Evolutionary conservation across 176 grass and related monocot species (phyloP).

Genomic region (Zoysia pacifica): DNA sequence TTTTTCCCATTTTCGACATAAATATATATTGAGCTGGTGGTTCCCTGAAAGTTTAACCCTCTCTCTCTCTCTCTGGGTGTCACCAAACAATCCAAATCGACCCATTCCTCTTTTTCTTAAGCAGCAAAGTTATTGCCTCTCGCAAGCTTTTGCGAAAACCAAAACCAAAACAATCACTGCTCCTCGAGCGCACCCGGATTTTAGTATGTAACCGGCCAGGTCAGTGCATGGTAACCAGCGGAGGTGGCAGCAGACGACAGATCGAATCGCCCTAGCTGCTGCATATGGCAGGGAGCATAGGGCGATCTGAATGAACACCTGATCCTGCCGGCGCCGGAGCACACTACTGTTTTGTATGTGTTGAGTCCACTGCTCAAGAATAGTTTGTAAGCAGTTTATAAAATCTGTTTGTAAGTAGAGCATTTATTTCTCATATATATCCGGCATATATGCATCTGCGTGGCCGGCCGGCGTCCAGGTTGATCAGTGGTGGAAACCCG

Average conservation of each 20-base stretch:
- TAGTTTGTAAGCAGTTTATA: too few species aligned
- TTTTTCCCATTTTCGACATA: background rate
- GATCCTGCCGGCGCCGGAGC: background rate
- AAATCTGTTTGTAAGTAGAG: too few species aligned
- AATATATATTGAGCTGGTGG: too few species aligned
- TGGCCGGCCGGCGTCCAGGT: background rate
- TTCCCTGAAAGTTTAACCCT: too few species aligned
- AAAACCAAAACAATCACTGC: background rate
- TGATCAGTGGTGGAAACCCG: too few species aligned
- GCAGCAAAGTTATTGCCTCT: too few species aligned
- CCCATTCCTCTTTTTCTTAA: slow-evolving; percentile 28
- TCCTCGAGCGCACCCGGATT: slow-evolving; percentile 23
- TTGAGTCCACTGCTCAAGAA: too few species aligned
- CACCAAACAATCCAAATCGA: slow-evolving; percentile 6
- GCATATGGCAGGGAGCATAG: background rate
- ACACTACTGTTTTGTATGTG: too few species aligned
- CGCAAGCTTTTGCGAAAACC: background rate
- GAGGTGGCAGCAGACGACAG: too few species aligned
- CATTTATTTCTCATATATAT: too few species aligned
- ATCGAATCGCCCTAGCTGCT: too few species aligned
- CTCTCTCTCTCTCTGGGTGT: background rate
- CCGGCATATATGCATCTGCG: background rate
- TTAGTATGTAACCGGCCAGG: slow-evolving; percentile 1
- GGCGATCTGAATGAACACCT: background rate
- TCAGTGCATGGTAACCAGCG: too few species aligned